Base-by-base conservation (phyloP, 345 rosid species). In the Hibiscus mutabilis region DNA sequence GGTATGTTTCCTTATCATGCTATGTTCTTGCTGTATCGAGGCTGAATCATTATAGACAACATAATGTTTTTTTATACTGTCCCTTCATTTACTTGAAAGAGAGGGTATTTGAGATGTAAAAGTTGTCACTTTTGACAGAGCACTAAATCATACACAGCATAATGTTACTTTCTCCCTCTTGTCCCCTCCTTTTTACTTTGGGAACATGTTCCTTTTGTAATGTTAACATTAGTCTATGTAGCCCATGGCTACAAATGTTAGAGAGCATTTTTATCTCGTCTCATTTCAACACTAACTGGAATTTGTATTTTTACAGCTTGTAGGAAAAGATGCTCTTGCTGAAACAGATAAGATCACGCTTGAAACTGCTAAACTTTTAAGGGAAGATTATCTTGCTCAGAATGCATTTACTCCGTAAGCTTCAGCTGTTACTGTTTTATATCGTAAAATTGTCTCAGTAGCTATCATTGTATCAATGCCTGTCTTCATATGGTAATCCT, bases 321-420 rank as follows among this genome's bases (percentile, higher is more conserved):
- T 96, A 31, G 99, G 99, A 69, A 96, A 96, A 84, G 99, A 96
- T 85, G 99, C 99, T 65, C 79, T 96, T 51, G 99, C 99, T 29
- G 99, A 96, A 84, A 84, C 74, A 63, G 99, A 96, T 76, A 96
- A 96, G 84, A 96, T 96, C 77, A 96, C 92, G 1, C 79, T 96
- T 70, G 99, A 96, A 84, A 91, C 96, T 72, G 99, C 99, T 57
- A 96, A 96, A 84, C 93, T 96, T 79, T 82, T 96, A 82, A 92
- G 99, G 80, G 99, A 96, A 83, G 99, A 96, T 75, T 96, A 88
- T 85, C 97, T 96, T 78, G 99, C 99, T 78, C 98, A 92, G 83
- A 96, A 96, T 80, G 99, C 99, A 15, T 96, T 91, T 76, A 96
- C 99, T 72, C 88, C 97, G 99, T 96, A 88, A 82, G 92, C 73